phyloP scores from a whole-genome alignment of 805 yeast species.

The Candida parachauliodes region DNA sequence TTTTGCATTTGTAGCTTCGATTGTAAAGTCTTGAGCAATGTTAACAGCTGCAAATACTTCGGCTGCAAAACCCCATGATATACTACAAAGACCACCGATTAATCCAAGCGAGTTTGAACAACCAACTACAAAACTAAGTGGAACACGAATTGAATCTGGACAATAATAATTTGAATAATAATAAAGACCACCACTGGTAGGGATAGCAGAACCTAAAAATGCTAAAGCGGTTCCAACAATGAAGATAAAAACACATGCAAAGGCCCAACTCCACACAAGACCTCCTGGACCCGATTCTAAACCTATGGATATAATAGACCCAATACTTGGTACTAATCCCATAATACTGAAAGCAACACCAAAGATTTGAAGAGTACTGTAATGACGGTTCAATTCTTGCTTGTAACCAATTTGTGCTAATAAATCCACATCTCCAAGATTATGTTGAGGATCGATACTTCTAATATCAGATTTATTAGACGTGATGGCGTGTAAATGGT shows the following conservation, averaged over 20 bases:
- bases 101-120: slow-evolving; percentile 63
- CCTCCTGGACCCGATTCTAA: slow-evolving; percentile 60
- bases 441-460: slow-evolving; percentile 12
- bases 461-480: slow-evolving; percentile 16
- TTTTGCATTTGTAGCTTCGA: slow-evolving; percentile 48
- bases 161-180: slow-evolving; percentile 48
- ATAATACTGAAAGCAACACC: slow-evolving; percentile 68
- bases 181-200: slow-evolving; percentile 71
- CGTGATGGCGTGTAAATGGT: slow-evolving; percentile 10
- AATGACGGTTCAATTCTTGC: slow-evolving; percentile 60
- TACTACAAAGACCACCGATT: slow-evolving; percentile 60
- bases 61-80: slow-evolving; percentile 62
- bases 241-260: slow-evolving; percentile 52
- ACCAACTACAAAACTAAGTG: slow-evolving; percentile 59
- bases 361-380: slow-evolving; percentile 57
- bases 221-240: slow-evolving; percentile 57
- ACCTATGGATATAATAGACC: slow-evolving; percentile 49
- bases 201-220: slow-evolving; percentile 62
- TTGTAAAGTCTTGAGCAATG: slow-evolving; percentile 49
- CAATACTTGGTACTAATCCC: slow-evolving; percentile 63
- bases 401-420: slow-evolving; percentile 59
- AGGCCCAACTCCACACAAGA: slow-evolving; percentile 70
- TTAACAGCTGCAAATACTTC: slow-evolving; percentile 58
- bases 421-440: slow-evolving; percentile 12
- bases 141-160: slow-evolving; percentile 46